These are phyloP conservation scores for Malassezia psittaci DNA, from an alignment of 1,284 basidiomycete genomes.

Conservation along the genomic window DNA sequence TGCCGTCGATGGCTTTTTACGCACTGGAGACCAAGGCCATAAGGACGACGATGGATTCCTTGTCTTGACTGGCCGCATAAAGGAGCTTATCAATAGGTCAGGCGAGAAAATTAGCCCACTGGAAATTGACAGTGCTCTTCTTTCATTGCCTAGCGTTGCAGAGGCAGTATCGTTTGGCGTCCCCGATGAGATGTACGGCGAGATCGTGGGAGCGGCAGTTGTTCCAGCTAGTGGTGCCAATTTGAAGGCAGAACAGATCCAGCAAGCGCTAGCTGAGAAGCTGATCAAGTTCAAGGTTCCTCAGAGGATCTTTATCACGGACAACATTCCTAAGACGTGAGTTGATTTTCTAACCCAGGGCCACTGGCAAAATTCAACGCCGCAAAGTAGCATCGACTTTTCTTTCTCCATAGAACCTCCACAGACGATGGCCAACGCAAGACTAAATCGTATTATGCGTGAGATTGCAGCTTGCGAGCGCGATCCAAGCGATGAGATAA, in stretches of 20 bases:
- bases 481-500: conserved; percentile 75
- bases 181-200: conserved; percentile 46
- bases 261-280: conserved; percentile 29
- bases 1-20: conserved; percentile 49
- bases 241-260: conserved; percentile 32
- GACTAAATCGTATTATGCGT: conserved; percentile 79
- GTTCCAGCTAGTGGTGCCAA: conserved; percentile 25
- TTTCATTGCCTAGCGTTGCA: conserved; percentile 51
- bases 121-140: conserved; percentile 55
- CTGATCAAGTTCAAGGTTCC: conserved; percentile 49
- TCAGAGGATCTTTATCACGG: conserved; percentile 46
- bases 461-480: conserved; percentile 75
- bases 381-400: conserved; percentile 39
- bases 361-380: conserved; percentile 45
- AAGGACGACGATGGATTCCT: conserved; percentile 58
- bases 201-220: conserved; percentile 47
- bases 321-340: conserved; percentile 47
- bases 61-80: conserved; percentile 49
- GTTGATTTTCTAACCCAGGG: conserved; percentile 12
- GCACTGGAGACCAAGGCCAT: conserved; percentile 60
- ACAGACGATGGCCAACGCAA: conserved; percentile 59
- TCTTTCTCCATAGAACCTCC: conserved; percentile 13
- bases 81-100: conserved; percentile 50
- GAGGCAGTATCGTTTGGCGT: conserved; percentile 53
- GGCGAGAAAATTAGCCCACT: conserved; percentile 63